Evolutionary conservation across 352 stramenopile species (phyloP).

Genomic region (Globisporangium nodosum): DNA sequence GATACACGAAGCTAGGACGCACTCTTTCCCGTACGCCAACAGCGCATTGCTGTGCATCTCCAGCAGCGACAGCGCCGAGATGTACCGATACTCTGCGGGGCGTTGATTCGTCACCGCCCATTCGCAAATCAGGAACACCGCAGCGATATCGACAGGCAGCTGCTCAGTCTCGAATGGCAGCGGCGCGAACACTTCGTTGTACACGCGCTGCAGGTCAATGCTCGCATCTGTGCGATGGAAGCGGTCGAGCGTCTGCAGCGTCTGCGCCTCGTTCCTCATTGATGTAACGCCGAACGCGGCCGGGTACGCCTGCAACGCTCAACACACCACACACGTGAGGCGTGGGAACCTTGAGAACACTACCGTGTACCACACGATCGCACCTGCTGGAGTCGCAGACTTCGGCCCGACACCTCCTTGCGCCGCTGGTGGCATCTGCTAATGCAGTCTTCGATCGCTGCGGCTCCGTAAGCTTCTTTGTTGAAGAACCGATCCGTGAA

Average conservation of each 20-base stretch:
- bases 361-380: background rate
- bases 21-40: constrained; percentile 53
- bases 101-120: constrained; percentile 81
- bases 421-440: constrained; percentile 39
- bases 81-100: constrained; percentile 75
- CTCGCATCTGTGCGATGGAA: constrained; percentile 78
- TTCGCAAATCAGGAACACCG: constrained; percentile 73
- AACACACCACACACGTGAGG: background rate
- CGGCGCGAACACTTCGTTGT: constrained; percentile 66
- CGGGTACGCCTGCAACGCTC: constrained; percentile 17
- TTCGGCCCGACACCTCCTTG: constrained; percentile 54
- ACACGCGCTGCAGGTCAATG: constrained; percentile 61
- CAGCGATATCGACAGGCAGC: constrained; percentile 63
- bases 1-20: constrained; percentile 13
- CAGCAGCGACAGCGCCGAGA: constrained; percentile 70
- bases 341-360: background rate
- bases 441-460: constrained; percentile 52
- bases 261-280: constrained; percentile 70
- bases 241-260: constrained; percentile 72
- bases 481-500: constrained; percentile 76
- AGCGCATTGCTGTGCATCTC: constrained; percentile 78
- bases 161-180: constrained; percentile 29
- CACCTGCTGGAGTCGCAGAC: constrained; percentile 63
- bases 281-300: constrained; percentile 23
- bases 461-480: constrained; percentile 29